Evolutionary conservation across 805 yeast genomes (phyloP), one percentile per base, ranked within the genome.

Genomic region (Saccharomycopsis fermentans): DNA sequence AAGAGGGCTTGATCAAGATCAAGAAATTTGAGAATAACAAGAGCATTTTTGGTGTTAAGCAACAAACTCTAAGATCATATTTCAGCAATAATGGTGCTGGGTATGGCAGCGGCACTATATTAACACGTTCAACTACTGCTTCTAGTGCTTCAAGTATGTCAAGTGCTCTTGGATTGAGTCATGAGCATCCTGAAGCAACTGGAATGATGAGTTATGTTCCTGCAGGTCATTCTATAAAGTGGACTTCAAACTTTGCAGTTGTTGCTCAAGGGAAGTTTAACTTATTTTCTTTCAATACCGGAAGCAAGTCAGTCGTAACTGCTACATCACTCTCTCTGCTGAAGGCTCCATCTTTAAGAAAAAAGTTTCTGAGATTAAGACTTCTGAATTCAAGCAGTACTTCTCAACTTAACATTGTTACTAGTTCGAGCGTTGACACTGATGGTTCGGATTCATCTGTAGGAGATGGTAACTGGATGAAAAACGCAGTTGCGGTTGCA

Each of bases 401-500:
- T 8, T 58, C 50, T 37, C 55, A 35, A 54, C 50, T 52, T 17
- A 58, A 64, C 3, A 34, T 62, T 6, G 52, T 61, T 27, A 59
- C 61, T 17, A 75, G 72, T 12, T 65, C 59, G 3, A 66, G 65
- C 12, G 24, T 43, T 26, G 66, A 65, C 21, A 16, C 63, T 48
- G 39, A 58, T 6, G 58, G 58, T 12, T 56, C 50, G 36, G 60
- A 56, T 9, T 66, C 65, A 4, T 67, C 62, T 8, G 66, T 79
- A 6, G 85, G 85, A 24, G 86, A 81, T 62, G 89, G 89, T 29
- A 83, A 82, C 67, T 84, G 89, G 89, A 74, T 81, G 70, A 80
- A 79, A 62, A 80, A 75, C 64, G 87, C 89, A 16, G 79, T 77
- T 29, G 76, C 81, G 59, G 70, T 81, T 9, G 86, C 83, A 5